Evolutionary conservation across 805 yeast species (phyloP), one percentile per base, ranked within the genome.

Genomic region (Tetrapisispora iriomotensis): DNA sequence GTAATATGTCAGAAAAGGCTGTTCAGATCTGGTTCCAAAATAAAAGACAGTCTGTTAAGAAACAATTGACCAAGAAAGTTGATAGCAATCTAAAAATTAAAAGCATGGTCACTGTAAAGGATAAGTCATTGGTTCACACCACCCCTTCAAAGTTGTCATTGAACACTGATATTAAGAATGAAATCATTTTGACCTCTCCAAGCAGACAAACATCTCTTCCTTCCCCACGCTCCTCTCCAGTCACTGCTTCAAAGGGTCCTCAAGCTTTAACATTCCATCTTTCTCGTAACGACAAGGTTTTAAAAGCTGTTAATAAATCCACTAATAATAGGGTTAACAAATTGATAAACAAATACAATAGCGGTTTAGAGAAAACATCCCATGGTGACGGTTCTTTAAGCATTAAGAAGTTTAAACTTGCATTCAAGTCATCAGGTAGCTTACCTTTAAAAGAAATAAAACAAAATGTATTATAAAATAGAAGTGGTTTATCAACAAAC

Each of bases 11-110:
- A 13, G 96, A 88, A 61, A 86, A 88, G 60, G 95, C 96, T 2
- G 95, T 92, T 24, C 98, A 92, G 66, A 86, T 90, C 46, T 92
- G 98, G 98, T 92, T 92, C 65, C 98, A 92, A 65, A 92, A 92
- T 64, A 83, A 79, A 61, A 75, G 98, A 61, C 96, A 90, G 62
- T 72, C 87, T 28, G 62, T 81, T 46, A 73, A 87, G 53, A 75
- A 78, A 50, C 68, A 64, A 42, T 65, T 58, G 8, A 19, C 9
- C 13, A 25, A 30, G 6, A 20, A 19, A 10, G 28, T 30, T 13
- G 34, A 29, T 8, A 23, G 22, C 2, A 19, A 21, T 12, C 12
- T 33, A 14, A 33, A 33, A 13, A 33, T 33, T 17, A 33, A 24
- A 17, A 33, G 28, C 13, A 33, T 33, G 4, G 36, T 33, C 17